Evolutionary conservation across 1,139 yeast genomes (phyloP).

Genomic region (Kurtzmaniella natalensis): DNA sequence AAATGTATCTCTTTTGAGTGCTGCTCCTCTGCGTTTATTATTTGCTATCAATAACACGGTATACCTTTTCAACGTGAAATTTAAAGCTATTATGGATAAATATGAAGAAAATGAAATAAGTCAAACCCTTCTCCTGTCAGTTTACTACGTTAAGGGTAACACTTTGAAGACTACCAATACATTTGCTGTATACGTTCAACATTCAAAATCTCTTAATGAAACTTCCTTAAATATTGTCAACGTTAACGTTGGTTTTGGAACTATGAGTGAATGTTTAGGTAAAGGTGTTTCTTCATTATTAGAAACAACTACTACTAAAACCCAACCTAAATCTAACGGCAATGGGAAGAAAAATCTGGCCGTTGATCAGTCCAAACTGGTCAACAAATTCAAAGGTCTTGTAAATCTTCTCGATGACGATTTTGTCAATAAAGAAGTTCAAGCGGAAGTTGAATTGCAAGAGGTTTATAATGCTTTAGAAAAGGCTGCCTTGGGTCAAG

Average conservation of each 20-base stretch:
- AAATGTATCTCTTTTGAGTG: slow-evolving; percentile 25
- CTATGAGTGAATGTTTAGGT: slow-evolving; percentile 69
- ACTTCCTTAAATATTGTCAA: slow-evolving; percentile 43
- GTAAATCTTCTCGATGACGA: slow-evolving; percentile 24
- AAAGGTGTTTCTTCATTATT: slow-evolving; percentile 32
- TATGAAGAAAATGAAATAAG: slow-evolving; percentile 20
- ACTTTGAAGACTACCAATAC: slow-evolving; percentile 37
- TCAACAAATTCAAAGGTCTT: slow-evolving; percentile 21
- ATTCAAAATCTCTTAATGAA: slow-evolving; percentile 40
- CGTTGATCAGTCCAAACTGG: neutral
- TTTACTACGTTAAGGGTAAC: slow-evolving; percentile 40
- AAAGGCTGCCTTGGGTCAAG: slow-evolving; percentile 14
- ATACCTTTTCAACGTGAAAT: slow-evolving; percentile 41
- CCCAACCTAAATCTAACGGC: slow-evolving; percentile 1
- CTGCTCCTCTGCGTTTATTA: slow-evolving; percentile 44
- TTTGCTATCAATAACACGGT: slow-evolving; percentile 36
- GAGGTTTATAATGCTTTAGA: slow-evolving; percentile 22
- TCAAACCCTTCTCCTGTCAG: slow-evolving; percentile 28
- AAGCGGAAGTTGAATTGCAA: slow-evolving; percentile 18
- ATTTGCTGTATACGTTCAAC: slow-evolving; percentile 39
- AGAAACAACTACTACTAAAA: slow-evolving; percentile 5
- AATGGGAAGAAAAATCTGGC: slow-evolving; percentile 6
- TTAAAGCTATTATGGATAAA: slow-evolving; percentile 38
- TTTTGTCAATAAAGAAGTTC: slow-evolving; percentile 10
- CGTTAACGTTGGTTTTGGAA: slow-evolving; percentile 66